A percentile compares a stretch with the other conserved stretches of the same genome.
Conservation (phyloP, 139 green algal genomes). For the Tetradesmus obliquus region DNA sequence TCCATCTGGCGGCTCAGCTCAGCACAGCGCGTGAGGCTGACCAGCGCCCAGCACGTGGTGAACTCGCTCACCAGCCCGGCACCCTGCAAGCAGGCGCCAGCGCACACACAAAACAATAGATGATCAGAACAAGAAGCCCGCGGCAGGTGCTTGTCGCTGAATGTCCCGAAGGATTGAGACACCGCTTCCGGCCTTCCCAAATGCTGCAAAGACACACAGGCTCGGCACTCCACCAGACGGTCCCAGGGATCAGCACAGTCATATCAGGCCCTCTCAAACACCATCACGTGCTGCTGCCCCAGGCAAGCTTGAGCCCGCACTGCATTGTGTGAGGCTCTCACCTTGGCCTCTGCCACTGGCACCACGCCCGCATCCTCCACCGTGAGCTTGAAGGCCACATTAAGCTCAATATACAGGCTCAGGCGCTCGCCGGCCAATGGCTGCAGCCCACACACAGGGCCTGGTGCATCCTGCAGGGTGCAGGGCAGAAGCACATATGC, state of each 20-base stretch:
- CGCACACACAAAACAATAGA: background rate
- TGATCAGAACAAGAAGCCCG: background rate
- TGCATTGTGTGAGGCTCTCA: background rate
- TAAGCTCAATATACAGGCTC: constrained; percentile 42
- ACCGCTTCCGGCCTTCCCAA: background rate
- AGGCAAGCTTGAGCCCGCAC: background rate
- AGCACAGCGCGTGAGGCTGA: constrained; percentile 59
- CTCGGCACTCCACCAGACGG: no score
- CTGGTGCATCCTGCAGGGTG: background rate
- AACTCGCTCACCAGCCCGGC: constrained; percentile 66
- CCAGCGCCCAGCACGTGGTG: constrained; percentile 64
- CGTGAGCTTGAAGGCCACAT: constrained; percentile 32
- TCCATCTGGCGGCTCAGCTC: constrained; percentile 51
- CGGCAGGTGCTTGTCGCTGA: background rate
- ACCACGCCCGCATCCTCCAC: constrained; percentile 9
- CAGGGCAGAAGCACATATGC: background rate
- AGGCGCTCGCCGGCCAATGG: constrained; percentile 12
- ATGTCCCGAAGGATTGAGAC: background rate
- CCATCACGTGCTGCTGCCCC: background rate
- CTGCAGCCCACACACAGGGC: background rate
- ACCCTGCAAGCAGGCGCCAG: constrained; percentile 44
- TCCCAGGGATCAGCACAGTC: background rate
- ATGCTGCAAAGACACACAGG: no score
- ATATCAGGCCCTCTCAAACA: background rate
- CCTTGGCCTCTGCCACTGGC: constrained; percentile 27